A percentile compares a stretch with the other conserved stretches of the same genome.
Evolutionary conservation across 106 monocot genomes (phyloP).

Genomic region (Dendrobium officinale): DNA sequence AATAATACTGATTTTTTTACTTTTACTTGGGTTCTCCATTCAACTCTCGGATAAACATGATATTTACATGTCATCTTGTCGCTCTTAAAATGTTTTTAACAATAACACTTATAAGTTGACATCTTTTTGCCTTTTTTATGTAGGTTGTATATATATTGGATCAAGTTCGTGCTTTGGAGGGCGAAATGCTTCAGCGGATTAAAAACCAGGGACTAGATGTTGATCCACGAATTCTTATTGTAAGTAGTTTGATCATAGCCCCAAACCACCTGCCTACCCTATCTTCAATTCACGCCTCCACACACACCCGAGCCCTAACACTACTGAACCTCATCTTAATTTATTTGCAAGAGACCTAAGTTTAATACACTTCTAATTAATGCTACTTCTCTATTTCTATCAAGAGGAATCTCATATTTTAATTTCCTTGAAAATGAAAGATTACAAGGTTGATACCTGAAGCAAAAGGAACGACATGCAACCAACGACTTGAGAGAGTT

Average conservation of each 20-base stretch:
- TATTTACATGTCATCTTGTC: not conserved
- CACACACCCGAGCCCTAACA: not conserved
- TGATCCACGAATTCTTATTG: conserved; percentile 80
- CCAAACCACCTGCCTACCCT: not conserved
- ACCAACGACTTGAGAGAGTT: conserved; percentile 88
- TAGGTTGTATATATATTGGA: conserved; percentile 94
- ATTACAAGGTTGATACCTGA: conserved; percentile 94
- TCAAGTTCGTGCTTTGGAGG: conserved; percentile 89
- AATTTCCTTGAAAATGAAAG: conserved; percentile 21
- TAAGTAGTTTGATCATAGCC: conserved; percentile 18
- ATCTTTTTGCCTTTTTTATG: not conserved
- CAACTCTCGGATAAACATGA: not conserved
- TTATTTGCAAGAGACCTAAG: not conserved
- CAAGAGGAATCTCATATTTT: not conserved
- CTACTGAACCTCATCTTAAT: not conserved
- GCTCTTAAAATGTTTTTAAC: not conserved
- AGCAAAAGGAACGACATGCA: conserved; percentile 86
- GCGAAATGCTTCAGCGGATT: conserved; percentile 77
- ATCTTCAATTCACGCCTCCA: not conserved
- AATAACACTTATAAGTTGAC: not conserved
- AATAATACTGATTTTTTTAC: not conserved
- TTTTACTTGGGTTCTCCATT: not conserved
- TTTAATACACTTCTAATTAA: not conserved
- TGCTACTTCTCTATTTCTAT: not conserved
- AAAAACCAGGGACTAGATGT: conserved; percentile 74